phyloP scores from a whole-genome alignment of 1,284 basidiomycete species.

The Sanghuangporus sanghuang region DNA sequence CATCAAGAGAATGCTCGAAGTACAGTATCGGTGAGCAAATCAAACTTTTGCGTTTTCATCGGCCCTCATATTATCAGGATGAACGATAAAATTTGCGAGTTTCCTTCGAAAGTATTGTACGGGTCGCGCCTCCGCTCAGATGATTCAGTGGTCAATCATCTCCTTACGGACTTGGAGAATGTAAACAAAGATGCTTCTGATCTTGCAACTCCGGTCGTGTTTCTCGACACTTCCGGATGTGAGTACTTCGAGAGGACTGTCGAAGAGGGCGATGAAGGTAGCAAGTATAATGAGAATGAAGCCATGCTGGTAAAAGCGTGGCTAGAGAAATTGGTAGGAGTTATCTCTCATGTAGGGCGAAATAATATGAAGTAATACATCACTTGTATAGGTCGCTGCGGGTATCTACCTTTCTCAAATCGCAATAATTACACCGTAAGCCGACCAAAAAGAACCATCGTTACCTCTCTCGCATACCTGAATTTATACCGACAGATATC shows the following conservation, averaged over 20 bases:
- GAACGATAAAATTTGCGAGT: constrained; percentile 82
- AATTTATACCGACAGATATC: constrained; percentile 49
- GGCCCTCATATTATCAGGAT: constrained; percentile 48
- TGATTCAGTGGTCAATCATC: constrained; percentile 62
- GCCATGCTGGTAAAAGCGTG: constrained; percentile 79
- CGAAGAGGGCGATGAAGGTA: constrained; percentile 69
- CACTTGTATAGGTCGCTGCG: constrained; percentile 45
- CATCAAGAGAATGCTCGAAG: constrained; percentile 83
- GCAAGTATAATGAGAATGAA: constrained; percentile 91
- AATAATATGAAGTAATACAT: neutral
- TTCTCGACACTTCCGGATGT: constrained; percentile 92
- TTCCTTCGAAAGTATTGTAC: constrained; percentile 85
- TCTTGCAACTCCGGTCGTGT: constrained; percentile 73
- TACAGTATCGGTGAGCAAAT: constrained; percentile 73
- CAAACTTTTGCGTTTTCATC: neutral
- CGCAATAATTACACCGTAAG: constrained; percentile 86
- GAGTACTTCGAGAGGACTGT: constrained; percentile 80
- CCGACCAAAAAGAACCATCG: constrained; percentile 3
- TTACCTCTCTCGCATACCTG: neutral
- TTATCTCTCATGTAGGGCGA: neutral
- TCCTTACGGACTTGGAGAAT: constrained; percentile 68
- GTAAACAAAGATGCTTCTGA: constrained; percentile 42
- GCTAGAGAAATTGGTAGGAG: constrained; percentile 71
- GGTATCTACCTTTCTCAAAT: constrained; percentile 76
- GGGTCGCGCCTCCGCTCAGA: constrained; percentile 68